Evolutionary conservation across 768 basidiomycete species (phyloP).

Genomic region (Tylopilus intermedius): DNA sequence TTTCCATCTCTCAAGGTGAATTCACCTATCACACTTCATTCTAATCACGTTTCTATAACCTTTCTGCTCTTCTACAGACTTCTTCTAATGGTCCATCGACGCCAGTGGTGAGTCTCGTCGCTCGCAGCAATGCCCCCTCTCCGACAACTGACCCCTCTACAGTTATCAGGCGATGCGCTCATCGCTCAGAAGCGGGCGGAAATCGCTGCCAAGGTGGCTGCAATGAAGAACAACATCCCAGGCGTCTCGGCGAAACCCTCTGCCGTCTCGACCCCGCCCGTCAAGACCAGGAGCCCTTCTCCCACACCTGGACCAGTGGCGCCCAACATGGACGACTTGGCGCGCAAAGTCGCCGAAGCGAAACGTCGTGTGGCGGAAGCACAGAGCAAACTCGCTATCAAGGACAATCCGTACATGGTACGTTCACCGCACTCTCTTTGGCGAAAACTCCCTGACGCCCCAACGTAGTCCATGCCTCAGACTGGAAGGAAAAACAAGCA

Average conservation of each 20-base stretch:
- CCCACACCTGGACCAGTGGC: constrained; percentile 38
- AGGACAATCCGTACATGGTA: constrained; percentile 88
- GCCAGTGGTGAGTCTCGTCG: constrained; percentile 39
- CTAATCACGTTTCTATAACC: constrained; percentile 70
- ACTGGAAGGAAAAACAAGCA: constrained; percentile 49
- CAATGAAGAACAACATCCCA: constrained; percentile 50
- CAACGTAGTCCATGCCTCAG: constrained; percentile 47
- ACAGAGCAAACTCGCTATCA: constrained; percentile 66
- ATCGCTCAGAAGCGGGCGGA: constrained; percentile 83
- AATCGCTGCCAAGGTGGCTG: constrained; percentile 80
- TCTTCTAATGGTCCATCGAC: constrained; percentile 41
- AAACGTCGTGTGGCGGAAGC: constrained; percentile 81
- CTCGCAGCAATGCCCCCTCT: background rate
- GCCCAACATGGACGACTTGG: constrained; percentile 55
- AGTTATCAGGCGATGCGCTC: constrained; percentile 56
- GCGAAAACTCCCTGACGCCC: background rate
- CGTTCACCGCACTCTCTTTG: constrained; percentile 17
- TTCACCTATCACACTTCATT: constrained; percentile 44
- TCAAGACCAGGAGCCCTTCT: constrained; percentile 30
- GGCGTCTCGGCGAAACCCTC: constrained; percentile 28
- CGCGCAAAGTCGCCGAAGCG: constrained; percentile 76
- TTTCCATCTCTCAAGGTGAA: constrained; percentile 64
- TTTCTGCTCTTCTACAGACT: constrained; percentile 44
- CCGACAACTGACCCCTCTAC: background rate
- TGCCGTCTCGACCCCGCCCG: constrained; percentile 19